Evolutionary conservation across 2,329 filamentous ascomycete genomes (phyloP), one percentile per base, ranked within the genome.

Genomic region (Biscogniauxia marginata): DNA sequence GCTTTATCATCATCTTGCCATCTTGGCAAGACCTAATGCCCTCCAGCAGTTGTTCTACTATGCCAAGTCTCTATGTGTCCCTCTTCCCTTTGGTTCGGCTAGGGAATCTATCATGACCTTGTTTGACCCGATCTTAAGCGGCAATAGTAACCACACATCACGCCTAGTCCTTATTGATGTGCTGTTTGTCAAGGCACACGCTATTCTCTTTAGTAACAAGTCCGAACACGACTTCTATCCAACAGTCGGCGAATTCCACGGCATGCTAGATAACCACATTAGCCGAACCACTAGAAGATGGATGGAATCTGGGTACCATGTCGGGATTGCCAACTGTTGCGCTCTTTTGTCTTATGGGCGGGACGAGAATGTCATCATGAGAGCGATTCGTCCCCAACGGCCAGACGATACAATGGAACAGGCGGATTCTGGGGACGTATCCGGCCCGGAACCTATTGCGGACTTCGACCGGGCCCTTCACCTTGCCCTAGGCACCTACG

Each of bases 1-100:
- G 0, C 78, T 98, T 0, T 95, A 96, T 57, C 92, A 98, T 63
- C 92, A 97, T 66, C 76, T 97, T 0, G 93, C 92, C 0, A 93
- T 93, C 22, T 71, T 93, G 0, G 87, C 90, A 0, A 75, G 88
- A 0, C 88, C 88, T 0, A 86, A 90, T 57, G 82, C 82, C 0
- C 71, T 91, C 0, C 84, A 88, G 54, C 89, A 93, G 67, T 72
- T 93, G 0, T 91, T 84, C 64, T 90, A 84, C 57, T 93, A 92
- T 61, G 74, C 80, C 0, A 90, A 90, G 58, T 85, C 86, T 0
- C 77, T 93, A 0, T 89, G 85, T 23, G 89, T 89, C 0, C 77
- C 83, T 0, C 79, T 85, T 2, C 85, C 86, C 0, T 93, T 93
- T 56, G 69, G 72, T 0, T 86, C 84, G n/a, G 85, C 88, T 0